Percentiles rank a stretch among this genome's conserved stretches.
Evolutionary conservation across 805 yeast species (phyloP).

Genomic region (Candida andamanensis): DNA sequence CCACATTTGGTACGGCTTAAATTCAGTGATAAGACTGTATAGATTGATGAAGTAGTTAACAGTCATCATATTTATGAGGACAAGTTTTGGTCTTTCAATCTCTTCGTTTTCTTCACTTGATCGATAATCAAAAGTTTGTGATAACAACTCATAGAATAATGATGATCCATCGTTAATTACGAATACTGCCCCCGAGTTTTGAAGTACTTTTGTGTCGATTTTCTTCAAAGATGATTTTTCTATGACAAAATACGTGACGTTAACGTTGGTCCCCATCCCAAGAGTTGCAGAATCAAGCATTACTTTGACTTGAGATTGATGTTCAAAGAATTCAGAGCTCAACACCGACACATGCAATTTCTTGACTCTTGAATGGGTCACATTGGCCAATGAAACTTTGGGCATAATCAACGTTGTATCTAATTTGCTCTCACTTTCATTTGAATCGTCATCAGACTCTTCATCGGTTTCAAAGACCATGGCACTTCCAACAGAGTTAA

Average conservation of each 20-base stretch:
- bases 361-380: not conserved
- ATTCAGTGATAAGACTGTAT: slow-evolving; percentile 28
- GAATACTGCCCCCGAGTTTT: slow-evolving; percentile 25
- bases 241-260: slow-evolving; percentile 4
- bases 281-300: slow-evolving; percentile 15
- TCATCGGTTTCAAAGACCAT: slow-evolving; percentile 41
- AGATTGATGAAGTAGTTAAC: slow-evolving; percentile 36
- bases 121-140: slow-evolving; percentile 9
- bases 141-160: slow-evolving; percentile 21
- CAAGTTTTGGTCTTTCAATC: slow-evolving; percentile 20
- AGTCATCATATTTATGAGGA: slow-evolving; percentile 35
- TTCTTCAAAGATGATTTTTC: slow-evolving; percentile 1
- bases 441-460: slow-evolving; percentile 27
- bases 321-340: slow-evolving; percentile 13
- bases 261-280: slow-evolving; percentile 7
- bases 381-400: slow-evolving; percentile 6
- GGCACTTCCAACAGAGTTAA: no score
- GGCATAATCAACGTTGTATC: slow-evolving; percentile 32
- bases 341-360: slow-evolving; percentile 19
- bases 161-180: slow-evolving; percentile 36
- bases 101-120: not conserved
- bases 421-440: slow-evolving; percentile 2
- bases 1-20: slow-evolving; percentile 36
- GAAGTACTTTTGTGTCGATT: slow-evolving; percentile 15
- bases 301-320: slow-evolving; percentile 16